Percentiles rank a stretch among this genome's conserved stretches.
phyloP scores from a whole-genome alignment of 345 rosid species.

The Psidium guajava region DNA sequence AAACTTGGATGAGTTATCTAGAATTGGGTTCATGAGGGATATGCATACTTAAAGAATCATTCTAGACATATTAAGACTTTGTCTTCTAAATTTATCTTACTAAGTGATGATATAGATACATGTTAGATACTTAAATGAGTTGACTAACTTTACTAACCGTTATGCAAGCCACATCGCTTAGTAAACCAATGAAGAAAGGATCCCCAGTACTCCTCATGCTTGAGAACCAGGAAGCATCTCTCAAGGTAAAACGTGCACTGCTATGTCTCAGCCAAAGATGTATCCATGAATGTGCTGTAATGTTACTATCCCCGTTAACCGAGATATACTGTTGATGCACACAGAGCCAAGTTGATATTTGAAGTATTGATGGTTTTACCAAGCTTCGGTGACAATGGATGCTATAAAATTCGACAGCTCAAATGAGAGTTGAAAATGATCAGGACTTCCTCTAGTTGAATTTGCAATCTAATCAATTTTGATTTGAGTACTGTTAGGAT shows the following conservation, averaged over 20 bases:
- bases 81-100: not conserved
- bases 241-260: not conserved
- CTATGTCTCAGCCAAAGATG: not conserved
- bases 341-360: no score
- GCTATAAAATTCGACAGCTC: no score
- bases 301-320: no score
- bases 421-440: no score
- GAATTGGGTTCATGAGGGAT: not conserved
- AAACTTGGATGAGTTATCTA: not conserved
- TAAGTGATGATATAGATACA: not conserved
- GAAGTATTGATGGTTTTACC: no score
- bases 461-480: no score
- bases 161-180: not conserved
- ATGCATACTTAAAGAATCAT: not conserved
- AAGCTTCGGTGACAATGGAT: no score
- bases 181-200: not conserved
- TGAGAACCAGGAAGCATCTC: not conserved
- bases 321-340: no score
- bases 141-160: not conserved
- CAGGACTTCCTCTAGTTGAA: no score
- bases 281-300: no score
- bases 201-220: not conserved
- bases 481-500: no score
- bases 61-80: not conserved
- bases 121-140: not conserved